Evolutionary conservation across 108 stramenopile species (phyloP).

Genomic region (Fistulifera pelliculosa): DNA sequence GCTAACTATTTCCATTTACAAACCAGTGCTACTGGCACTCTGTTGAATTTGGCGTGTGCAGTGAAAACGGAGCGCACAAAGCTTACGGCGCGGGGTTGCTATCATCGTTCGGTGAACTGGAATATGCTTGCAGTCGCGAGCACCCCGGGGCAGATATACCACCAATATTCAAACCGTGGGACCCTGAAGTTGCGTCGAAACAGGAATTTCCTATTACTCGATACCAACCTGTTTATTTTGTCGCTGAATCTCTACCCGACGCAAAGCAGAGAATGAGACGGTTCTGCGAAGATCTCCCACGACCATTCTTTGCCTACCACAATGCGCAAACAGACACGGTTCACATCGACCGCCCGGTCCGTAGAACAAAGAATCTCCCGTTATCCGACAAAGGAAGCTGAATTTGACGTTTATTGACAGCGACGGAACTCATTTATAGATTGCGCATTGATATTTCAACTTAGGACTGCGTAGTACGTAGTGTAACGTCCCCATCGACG

Average conservation of each 20-base stretch:
- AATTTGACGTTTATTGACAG: no score
- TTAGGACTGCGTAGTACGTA: no score
- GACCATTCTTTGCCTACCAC: slow-evolving; percentile 87
- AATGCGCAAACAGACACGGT: slow-evolving; percentile 76
- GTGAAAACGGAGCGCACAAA: slow-evolving; percentile 71
- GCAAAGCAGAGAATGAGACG: slow-evolving; percentile 82
- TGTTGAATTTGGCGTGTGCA: slow-evolving; percentile 93
- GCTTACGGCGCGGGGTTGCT: slow-evolving; percentile 96
- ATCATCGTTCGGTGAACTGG: slow-evolving; percentile 91
- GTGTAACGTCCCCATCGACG: background rate
- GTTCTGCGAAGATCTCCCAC: slow-evolving; percentile 77
- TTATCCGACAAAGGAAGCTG: background rate
- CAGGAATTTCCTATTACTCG: slow-evolving; percentile 94
- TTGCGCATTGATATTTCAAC: background rate
- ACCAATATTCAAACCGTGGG: slow-evolving; percentile 86
- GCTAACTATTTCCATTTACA: no score
- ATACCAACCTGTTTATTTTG: slow-evolving; percentile 94
- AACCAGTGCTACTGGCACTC: slow-evolving; percentile 86
- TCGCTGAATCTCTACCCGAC: slow-evolving; percentile 83
- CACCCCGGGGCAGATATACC: slow-evolving; percentile 32
- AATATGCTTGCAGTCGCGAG: slow-evolving; percentile 77
- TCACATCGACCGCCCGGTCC: slow-evolving; percentile 80
- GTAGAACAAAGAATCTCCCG: slow-evolving; percentile 16
- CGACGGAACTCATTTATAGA: background rate
- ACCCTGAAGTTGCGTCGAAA: slow-evolving; percentile 77